phyloP scores from a whole-genome alignment of 1,284 basidiomycete genomes.

The Gastroboletus turbinatus region DNA sequence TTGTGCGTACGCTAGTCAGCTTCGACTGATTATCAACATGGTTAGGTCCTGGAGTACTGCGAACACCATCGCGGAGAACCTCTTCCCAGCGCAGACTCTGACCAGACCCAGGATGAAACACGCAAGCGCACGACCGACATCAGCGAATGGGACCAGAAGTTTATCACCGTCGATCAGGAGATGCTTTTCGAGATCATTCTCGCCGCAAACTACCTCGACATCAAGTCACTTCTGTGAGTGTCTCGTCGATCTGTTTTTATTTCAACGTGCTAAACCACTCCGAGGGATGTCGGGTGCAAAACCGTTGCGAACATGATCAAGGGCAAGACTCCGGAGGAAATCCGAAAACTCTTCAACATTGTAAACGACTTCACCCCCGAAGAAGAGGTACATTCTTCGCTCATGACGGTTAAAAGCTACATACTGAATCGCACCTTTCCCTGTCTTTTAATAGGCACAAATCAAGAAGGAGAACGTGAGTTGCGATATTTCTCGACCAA shows the following conservation, averaged over 20 bases:
- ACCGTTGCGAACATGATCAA: conserved; percentile 99
- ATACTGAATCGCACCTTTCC: conserved; percentile 8
- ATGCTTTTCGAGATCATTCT: conserved; percentile 99
- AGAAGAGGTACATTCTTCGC: conserved; percentile 73
- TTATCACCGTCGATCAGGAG: conserved; percentile 94
- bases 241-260: neutral
- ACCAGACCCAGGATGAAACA: conserved; percentile 86
- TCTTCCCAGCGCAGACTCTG: conserved; percentile 83
- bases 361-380: conserved; percentile 99
- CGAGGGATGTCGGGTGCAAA: conserved; percentile 97
- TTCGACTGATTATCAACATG: conserved; percentile 4
- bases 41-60: conserved; percentile 96
- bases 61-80: conserved; percentile 98
- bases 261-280: conserved; percentile 1
- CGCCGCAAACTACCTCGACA: conserved; percentile 99
- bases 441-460: conserved; percentile 65
- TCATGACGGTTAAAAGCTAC: neutral
- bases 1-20: neutral
- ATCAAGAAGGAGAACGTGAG: conserved; percentile 99
- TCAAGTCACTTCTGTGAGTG: conserved; percentile 94
- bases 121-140: conserved; percentile 97
- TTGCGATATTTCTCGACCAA: conserved; percentile 11
- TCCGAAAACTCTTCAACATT: conserved; percentile 96
- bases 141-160: conserved; percentile 99
- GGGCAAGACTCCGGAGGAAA: conserved; percentile 95